Percentiles rank a stretch among this genome's conserved stretches.
phyloP scores from a whole-genome alignment of 768 basidiomycete genomes.

The Cytidiella melzeri region DNA sequence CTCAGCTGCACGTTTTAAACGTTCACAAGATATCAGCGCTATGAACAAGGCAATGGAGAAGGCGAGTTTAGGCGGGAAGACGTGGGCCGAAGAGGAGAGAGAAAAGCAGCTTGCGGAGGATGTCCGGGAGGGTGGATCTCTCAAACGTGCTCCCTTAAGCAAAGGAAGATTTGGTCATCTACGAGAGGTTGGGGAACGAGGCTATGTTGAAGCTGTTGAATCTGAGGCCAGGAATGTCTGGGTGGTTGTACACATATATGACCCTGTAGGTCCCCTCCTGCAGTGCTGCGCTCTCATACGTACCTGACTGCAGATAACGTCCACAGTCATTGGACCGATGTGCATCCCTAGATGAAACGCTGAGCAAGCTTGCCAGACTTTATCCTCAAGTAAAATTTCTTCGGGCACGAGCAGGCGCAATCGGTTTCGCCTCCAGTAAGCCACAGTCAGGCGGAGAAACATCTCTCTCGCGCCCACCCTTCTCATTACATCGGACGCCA shows the following conservation, averaged over 20 bases:
- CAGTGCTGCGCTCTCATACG: neutral
- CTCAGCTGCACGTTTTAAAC: conserved; percentile 45
- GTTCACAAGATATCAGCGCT: conserved; percentile 45
- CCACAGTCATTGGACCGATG: conserved; percentile 71
- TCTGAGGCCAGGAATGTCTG: conserved; percentile 61
- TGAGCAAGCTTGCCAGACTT: conserved; percentile 61
- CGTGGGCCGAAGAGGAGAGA: conserved; percentile 69
- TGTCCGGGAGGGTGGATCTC: conserved; percentile 40
- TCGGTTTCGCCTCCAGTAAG: conserved; percentile 58
- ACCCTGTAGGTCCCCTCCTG: conserved; percentile 48
- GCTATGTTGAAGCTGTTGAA: conserved; percentile 72
- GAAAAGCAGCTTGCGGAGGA: conserved; percentile 42
- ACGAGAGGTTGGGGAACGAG: conserved; percentile 69
- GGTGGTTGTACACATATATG: conserved; percentile 85
- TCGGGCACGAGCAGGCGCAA: conserved; percentile 66
- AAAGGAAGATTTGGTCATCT: conserved; percentile 70
- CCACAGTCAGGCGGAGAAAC: conserved; percentile 12
- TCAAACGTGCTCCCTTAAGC: conserved; percentile 35
- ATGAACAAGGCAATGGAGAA: conserved; percentile 57
- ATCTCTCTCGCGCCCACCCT: conserved; percentile 11
- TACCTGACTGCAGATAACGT: neutral
- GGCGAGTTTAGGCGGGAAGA: conserved; percentile 58
- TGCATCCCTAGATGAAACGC: conserved; percentile 58
- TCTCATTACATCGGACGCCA: conserved; percentile 15
- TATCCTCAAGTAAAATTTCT: conserved; percentile 75